These are phyloP conservation scores for Chalciporus pseudorubinellus DNA, from an alignment of 768 basidiomycete genomes.

Conservation along the genomic window DNA sequence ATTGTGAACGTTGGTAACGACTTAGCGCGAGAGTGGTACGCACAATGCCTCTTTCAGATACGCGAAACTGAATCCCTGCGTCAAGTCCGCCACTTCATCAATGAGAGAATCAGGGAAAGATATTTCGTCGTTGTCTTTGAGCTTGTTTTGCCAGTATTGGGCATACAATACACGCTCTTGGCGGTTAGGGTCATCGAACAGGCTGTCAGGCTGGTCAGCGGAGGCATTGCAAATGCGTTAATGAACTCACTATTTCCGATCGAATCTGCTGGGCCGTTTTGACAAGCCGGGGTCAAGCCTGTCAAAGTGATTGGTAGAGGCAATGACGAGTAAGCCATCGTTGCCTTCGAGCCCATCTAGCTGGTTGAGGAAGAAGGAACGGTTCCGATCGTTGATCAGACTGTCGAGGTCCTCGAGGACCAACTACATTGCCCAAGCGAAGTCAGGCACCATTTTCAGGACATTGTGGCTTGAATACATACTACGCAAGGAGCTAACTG, in stretches of 20 bases:
- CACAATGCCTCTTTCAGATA: constrained; percentile 91
- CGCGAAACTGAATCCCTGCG: constrained; percentile 76
- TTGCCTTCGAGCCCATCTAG: constrained; percentile 79
- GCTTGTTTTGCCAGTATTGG: constrained; percentile 79
- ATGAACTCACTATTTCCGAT: constrained; percentile 73
- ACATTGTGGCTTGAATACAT: constrained; percentile 41
- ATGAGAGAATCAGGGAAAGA: constrained; percentile 66
- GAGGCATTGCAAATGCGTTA: not conserved
- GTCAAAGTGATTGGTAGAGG: constrained; percentile 83
- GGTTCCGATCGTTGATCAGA: constrained; percentile 72
- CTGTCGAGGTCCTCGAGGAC: constrained; percentile 72
- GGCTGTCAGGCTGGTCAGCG: constrained; percentile 35
- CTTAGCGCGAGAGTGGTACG: constrained; percentile 26
- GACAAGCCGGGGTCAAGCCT: constrained; percentile 74
- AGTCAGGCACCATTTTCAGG: not conserved
- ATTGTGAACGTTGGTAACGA: not conserved
- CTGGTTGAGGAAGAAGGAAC: constrained; percentile 88
- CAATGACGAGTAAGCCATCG: constrained; percentile 75
- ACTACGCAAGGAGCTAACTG: constrained; percentile 65
- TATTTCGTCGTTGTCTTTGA: constrained; percentile 58
- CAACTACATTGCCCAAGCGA: constrained; percentile 12
- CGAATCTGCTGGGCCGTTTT: constrained; percentile 78
- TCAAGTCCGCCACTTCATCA: constrained; percentile 55
- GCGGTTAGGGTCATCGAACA: constrained; percentile 68
- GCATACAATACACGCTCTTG: constrained; percentile 67